Evolutionary conservation across 2,329 filamentous ascomycete genomes (phyloP), one percentile per base, ranked within the genome.

Genomic region (Neonectria neomacrospora): DNA sequence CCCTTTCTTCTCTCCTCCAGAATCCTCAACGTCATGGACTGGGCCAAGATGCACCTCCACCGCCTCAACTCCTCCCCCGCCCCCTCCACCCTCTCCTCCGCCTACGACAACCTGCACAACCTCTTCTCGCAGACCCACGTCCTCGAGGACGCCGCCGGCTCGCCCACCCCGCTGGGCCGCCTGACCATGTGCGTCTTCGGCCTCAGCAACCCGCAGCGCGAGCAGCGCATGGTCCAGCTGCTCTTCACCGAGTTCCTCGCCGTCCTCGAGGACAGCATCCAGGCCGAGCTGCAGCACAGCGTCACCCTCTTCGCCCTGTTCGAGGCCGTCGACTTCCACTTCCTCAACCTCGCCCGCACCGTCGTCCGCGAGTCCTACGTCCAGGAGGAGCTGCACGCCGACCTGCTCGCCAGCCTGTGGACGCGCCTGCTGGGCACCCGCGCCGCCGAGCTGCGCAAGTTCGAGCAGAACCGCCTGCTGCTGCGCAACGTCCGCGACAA

Each of bases 11-110:
- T 22, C 45, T 51, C 16, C 39, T 42, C 48, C 73, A 90, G 91
- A 64, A 97, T 97, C 69, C 85, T 98, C 37, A 91, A 96, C 64
- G 93, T 96, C 54, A 97, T 98, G 94, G 93, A 97, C 75, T 97
- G 95, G 95, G 92, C 93, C 14, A 91, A 91, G 74, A 89, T 94
- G 68, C 94, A 97, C 77, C 87, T 98, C 14, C 84, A 89, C 64
- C 89, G 89, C 48, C 81, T 96, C 60, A 86, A 88, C 65, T 83
- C 83, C 22, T 80, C 86, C 20, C 87, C 89, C 7, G 85, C 86
- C 1, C 85, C 88, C 34, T 79, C 77, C 5, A 76, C 76, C 2
- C 80, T 96, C 22, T 87, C 90, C 18, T 88, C 88, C 12, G 87
- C 91, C 45, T 93, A 94, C 75, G 91, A 93, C 77, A 97, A 96